Conservation (phyloP, 257 asterid genomes). For the Parsonsia alboflavescens region DNA sequence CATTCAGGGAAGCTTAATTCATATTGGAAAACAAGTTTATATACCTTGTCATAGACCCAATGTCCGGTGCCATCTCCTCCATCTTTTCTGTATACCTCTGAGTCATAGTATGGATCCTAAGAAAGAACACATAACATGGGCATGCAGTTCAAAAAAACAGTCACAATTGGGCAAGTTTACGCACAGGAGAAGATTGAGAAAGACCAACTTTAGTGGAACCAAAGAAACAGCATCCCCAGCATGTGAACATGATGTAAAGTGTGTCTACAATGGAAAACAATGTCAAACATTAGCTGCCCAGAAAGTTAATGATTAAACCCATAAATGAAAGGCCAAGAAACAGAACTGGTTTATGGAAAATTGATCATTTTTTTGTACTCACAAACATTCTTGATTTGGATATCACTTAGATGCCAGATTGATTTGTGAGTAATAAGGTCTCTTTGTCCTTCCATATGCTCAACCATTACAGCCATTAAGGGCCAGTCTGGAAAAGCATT, state of each 20-base stretch:
- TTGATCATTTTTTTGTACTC: slow-evolving; percentile 25
- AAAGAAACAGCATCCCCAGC: slow-evolving; percentile 91
- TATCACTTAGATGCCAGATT: slow-evolving; percentile 85
- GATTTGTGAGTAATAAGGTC: slow-evolving; percentile 81
- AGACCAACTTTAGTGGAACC: slow-evolving; percentile 55
- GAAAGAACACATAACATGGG: not conserved
- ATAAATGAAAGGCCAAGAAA: not conserved
- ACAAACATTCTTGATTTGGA: slow-evolving; percentile 76
- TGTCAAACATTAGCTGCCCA: not conserved
- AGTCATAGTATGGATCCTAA: slow-evolving; percentile 86
- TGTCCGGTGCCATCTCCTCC: slow-evolving; percentile 92
- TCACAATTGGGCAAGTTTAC: not conserved
- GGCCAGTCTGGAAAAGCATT: slow-evolving; percentile 77
- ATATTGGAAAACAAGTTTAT: not conserved
- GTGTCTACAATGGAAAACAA: slow-evolving; percentile 53
- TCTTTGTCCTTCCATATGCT: slow-evolving; percentile 73
- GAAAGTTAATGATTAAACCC: not conserved
- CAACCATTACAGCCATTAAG: slow-evolving; percentile 80
- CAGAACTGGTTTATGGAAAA: not conserved
- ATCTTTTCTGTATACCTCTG: slow-evolving; percentile 68
- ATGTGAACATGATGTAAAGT: slow-evolving; percentile 74
- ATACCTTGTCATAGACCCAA: slow-evolving; percentile 90
- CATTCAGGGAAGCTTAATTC: not conserved
- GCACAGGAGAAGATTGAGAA: not conserved
- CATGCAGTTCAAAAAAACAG: not conserved